Percentiles rank a stretch among this genome's conserved stretches.
Evolutionary conservation across 371 early-diverging fungal genomes (phyloP).

Genomic region (Cokeromyces recurvatus): DNA sequence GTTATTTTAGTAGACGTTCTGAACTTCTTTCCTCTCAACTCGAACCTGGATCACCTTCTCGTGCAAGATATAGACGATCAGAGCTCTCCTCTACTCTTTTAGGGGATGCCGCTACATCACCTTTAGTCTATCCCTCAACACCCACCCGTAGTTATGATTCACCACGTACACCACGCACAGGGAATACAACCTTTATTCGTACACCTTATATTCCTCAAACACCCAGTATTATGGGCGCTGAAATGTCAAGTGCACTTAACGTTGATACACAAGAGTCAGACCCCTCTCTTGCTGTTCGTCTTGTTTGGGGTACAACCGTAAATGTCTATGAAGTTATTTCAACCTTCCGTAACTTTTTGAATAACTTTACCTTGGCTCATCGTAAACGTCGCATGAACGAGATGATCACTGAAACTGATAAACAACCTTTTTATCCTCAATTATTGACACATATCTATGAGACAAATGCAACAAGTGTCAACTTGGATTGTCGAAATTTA

Average conservation of each 20-base stretch:
- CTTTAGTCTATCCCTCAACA: slow-evolving; percentile 40
- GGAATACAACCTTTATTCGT: slow-evolving; percentile 29
- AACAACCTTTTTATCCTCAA: slow-evolving; percentile 67
- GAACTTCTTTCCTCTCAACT: slow-evolving; percentile 21
- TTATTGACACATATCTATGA: slow-evolving; percentile 55
- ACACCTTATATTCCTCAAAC: slow-evolving; percentile 31
- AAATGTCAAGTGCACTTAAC: not conserved
- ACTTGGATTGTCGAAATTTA: slow-evolving; percentile 89
- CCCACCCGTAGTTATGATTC: slow-evolving; percentile 28
- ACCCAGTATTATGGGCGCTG: slow-evolving; percentile 4
- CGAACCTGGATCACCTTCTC: slow-evolving; percentile 25
- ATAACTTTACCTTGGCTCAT: slow-evolving; percentile 65
- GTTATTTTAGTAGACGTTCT: slow-evolving; percentile 19
- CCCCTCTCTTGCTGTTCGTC: slow-evolving; percentile 44
- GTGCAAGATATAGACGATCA: slow-evolving; percentile 25
- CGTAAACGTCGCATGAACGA: slow-evolving; percentile 45
- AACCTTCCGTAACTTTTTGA: slow-evolving; percentile 89
- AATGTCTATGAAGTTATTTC: slow-evolving; percentile 88
- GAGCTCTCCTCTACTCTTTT: slow-evolving; percentile 39
- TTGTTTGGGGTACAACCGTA: slow-evolving; percentile 99
- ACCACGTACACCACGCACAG: slow-evolving; percentile 32
- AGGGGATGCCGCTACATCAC: slow-evolving; percentile 31
- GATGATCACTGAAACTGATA: slow-evolving; percentile 43
- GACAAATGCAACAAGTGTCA: slow-evolving; percentile 60
- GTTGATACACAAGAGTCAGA: slow-evolving; percentile 40